Conservation (phyloP, 768 basidiomycete genomes). For the Udeniomyces megalosporus region DNA sequence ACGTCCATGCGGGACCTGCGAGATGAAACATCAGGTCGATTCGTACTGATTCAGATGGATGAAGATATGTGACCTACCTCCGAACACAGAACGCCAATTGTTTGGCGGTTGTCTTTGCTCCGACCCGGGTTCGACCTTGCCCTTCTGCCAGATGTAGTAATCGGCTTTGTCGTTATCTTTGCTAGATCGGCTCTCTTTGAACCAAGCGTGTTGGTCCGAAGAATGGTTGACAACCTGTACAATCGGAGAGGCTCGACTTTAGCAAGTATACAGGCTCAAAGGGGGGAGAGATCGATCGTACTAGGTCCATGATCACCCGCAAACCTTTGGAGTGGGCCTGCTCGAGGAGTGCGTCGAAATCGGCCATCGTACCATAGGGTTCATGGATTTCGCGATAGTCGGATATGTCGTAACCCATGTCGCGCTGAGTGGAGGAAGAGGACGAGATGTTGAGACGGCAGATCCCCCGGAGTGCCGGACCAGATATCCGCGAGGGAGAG, state of each 20-base stretch:
- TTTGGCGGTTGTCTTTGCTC: constrained; percentile 49
- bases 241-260: no score
- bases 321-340: no score
- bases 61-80: background rate
- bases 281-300: no score
- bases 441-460: no score
- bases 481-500: no score
- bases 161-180: constrained; percentile 45
- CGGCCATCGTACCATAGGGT: constrained; percentile 41
- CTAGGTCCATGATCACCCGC: no score
- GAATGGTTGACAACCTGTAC: constrained; percentile 1
- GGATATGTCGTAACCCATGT: constrained; percentile 44
- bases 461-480: no score
- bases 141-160: constrained; percentile 62
- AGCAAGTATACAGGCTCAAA: no score
- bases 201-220: constrained; percentile 49
- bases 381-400: constrained; percentile 37
- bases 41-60: no score
- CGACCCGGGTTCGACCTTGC: constrained; percentile 35
- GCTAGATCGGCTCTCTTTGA: constrained; percentile 41
- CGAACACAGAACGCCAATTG: constrained; percentile 52
- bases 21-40: no score
- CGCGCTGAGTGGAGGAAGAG: constrained; percentile 45
- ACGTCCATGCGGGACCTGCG: constrained; percentile 54
- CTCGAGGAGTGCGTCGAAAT: constrained; percentile 26